phyloP scores from a whole-genome alignment of 345 rosid species.

The Excoecaria agallocha region DNA sequence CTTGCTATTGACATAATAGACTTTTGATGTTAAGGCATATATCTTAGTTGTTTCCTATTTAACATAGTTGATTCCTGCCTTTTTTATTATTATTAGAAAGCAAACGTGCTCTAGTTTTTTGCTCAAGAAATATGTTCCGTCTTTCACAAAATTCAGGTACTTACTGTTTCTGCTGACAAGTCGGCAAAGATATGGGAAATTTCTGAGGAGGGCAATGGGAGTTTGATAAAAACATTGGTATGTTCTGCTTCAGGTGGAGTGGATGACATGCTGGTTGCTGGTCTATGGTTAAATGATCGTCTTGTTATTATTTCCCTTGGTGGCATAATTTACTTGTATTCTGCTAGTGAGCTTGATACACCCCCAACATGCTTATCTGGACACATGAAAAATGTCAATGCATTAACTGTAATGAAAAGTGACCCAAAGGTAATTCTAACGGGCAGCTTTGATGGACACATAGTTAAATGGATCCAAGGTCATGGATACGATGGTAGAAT shows the following conservation, averaged over 20 bases:
- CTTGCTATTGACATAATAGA: neutral
- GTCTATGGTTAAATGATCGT: conserved; percentile 85
- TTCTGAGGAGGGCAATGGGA: conserved; percentile 63
- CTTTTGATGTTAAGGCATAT: neutral
- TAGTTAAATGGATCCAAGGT: conserved; percentile 84
- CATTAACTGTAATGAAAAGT: conserved; percentile 58
- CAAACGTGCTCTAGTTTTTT: neutral
- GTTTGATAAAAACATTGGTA: conserved; percentile 56
- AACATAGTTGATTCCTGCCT: too few species aligned
- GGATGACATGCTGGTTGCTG: conserved; percentile 90
- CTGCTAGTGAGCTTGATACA: conserved; percentile 71
- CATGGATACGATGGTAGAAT: conserved; percentile 68
- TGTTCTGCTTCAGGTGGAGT: conserved; percentile 72
- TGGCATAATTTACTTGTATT: conserved; percentile 67
- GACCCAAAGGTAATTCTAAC: conserved; percentile 58
- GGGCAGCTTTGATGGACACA: conserved; percentile 80
- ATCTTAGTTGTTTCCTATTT: too few species aligned
- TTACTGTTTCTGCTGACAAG: conserved; percentile 96
- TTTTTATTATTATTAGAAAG: neutral
- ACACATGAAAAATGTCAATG: conserved; percentile 77
- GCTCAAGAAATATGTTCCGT: neutral
- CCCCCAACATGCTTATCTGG: conserved; percentile 66
- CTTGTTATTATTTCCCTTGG: conserved; percentile 93
- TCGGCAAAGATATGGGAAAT: conserved; percentile 94
- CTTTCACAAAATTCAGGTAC: conserved; percentile 42